Base-by-base conservation (phyloP, 257 asterid genomes). In the Nicotiana sylvestris region DNA sequence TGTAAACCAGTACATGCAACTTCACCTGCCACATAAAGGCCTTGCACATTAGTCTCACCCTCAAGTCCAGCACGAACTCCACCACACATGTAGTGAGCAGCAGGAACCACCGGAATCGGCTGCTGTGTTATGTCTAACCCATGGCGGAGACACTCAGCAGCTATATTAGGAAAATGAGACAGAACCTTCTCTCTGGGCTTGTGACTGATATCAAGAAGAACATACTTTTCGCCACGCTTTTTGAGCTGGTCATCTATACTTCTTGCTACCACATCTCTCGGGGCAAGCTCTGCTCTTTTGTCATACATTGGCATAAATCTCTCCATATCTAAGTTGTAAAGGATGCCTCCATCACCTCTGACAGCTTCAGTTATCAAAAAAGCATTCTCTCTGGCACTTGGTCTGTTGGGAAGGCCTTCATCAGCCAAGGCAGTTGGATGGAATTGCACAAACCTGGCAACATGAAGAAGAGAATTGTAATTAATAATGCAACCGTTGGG, bases 41-140 rank as follows among this genome's bases (percentile, higher is more conserved):
- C 98, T 30, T 16, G 76, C 21, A 96, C 97, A 25, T 96, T 92
- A 2, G 99, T 96, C 83, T 94, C 99, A 29, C 98, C 99, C 16
- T 91, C 89, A 27, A 96, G 98, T 17, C 98, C 98, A 0, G 99
- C 99, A 6, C 97, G 97, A 18, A 96, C 98, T 32, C 99, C 99
- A 9, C 99, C 99, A 9, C 99, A 96, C 98, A 96, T 96, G 94
- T 96, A 96, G 69, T 96, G 99, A 35, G 99, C 99, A 0, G 99
- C 99, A 1, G 99, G 99, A 65, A 96, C 97, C 12, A 96, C 99
- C 0, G 99, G 99, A 82, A 96, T 96, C 0, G 97, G 97, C 66
- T 92, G 91, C n/a, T 46, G 82, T 57, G 98, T 96, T 53, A 96
- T 96, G 95, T 96, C 99, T 46, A 96, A 64, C 56, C 99, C 99